These are phyloP conservation scores for Colletotrichum gloeosporioides DNA, from an alignment of 2,329 filamentous ascomycete genomes.

Conservation along the genomic window DNA sequence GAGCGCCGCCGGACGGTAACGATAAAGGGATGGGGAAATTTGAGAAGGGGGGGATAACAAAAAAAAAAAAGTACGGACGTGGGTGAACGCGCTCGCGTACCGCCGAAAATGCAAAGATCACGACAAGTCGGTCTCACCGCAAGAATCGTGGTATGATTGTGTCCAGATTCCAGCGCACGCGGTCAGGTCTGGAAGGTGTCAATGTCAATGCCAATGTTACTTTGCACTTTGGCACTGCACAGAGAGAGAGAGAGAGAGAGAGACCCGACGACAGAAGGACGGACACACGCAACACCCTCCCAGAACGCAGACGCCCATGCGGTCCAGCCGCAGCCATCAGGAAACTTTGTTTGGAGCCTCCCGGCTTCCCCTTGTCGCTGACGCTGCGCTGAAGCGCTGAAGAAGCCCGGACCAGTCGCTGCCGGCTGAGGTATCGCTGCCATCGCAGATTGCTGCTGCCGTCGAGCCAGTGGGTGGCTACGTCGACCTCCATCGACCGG, in stretches of 20 bases:
- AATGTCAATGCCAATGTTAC: background rate
- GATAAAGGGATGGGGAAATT: background rate
- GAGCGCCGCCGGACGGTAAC: background rate
- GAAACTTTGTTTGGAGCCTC: background rate
- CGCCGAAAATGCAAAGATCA: background rate
- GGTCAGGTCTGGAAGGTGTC: background rate
- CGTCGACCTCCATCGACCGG: background rate
- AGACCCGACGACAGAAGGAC: background rate
- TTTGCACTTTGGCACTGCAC: background rate
- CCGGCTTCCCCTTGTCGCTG: background rate
- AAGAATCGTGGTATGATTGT: conserved; percentile 4
- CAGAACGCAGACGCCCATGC: background rate
- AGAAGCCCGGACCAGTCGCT: conserved; percentile 4
- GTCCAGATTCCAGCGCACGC: background rate
- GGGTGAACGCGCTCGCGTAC: background rate
- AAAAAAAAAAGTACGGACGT: background rate
- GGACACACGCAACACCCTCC: background rate
- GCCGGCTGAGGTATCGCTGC: background rate
- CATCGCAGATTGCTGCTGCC: background rate
- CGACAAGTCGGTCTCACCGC: background rate
- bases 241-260: background rate
- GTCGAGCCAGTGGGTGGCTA: conserved; percentile 9
- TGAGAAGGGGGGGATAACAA: background rate
- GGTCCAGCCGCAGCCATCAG: conserved; percentile 6
- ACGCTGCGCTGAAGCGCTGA: background rate